Evolutionary conservation across 2,329 filamentous ascomycete species (phyloP), one percentile per base, ranked within the genome.

Genomic region (Trichothecium sympodiale): DNA sequence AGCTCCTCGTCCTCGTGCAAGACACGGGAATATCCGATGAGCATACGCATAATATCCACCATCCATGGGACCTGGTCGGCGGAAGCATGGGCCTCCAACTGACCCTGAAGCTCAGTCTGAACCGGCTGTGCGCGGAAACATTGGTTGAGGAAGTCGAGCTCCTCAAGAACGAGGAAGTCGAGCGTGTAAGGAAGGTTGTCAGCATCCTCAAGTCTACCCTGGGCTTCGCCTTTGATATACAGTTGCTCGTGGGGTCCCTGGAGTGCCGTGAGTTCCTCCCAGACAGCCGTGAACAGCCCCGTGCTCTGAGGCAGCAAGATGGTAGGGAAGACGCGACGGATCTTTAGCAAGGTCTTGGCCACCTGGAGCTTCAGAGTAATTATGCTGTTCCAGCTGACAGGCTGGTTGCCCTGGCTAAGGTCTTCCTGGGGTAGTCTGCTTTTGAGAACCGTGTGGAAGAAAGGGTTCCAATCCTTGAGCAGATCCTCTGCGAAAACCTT

Each of bases 151-250:
- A 96, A 88, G 58, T 98, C 91, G 17, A 98, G 69, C 56, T 96
- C 88, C 56, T 98, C 91, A 7, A 96, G 65, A 4, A 96, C 78
- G 35, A 98, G 71, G 51, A 94, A 91, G 58, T 98, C 91, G 17
- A 98, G 68, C 2, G 88, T 94, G 58, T 94, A 95, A 0, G 89
- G 87, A n/a, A 98, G 69, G 29, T 80, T 80, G 54, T 98, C 89
- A 4, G 83, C 76, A 55, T 95, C 88, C 56, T 94, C 88, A 25
- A 96, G 62, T 27, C 89, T 78, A 37, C 87, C 85, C 59, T 96
- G 88, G 31, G 82, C 76, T 46, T 89, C 85, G 43, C 84, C 79
- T 37, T 83, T 71, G 46, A 96, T 84, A 58, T 93, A 98, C 51
- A 94, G 78, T 43, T 80, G 68, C 45, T 85, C 76, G 54, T 95